These are phyloP conservation scores for Alternaria viburni DNA, from an alignment of 2,329 filamentous ascomycete species.

Conservation along the genomic window DNA sequence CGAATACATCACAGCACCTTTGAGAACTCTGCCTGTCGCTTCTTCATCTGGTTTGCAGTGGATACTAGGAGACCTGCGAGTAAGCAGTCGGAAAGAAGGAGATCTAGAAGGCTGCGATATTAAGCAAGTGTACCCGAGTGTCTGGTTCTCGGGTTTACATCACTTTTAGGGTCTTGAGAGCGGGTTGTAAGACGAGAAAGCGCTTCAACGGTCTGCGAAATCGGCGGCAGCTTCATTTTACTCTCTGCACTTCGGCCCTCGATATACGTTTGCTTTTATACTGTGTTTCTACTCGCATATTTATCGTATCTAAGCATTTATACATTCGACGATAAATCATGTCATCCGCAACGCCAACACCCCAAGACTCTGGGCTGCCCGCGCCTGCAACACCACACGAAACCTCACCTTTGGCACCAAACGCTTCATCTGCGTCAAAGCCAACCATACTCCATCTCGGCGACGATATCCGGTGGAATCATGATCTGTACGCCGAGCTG, in stretches of 20 bases:
- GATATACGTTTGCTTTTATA: not conserved
- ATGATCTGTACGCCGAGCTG: conserved; percentile 49
- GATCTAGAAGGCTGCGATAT: not conserved
- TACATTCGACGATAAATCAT: not conserved
- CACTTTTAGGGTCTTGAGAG: not conserved
- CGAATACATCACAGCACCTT: too few relatives aligned
- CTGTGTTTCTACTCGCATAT: not conserved
- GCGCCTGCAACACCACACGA: conserved; percentile 12
- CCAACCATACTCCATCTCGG: conserved; percentile 53
- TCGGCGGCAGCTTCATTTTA: not conserved
- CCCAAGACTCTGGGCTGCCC: conserved; percentile 28
- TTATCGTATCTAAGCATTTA: not conserved
- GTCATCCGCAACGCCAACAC: conserved; percentile 35
- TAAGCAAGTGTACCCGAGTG: not conserved
- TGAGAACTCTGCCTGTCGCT: not conserved
- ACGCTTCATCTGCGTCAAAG: conserved; percentile 23
- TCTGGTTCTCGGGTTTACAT: not conserved
- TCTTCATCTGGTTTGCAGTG: not conserved
- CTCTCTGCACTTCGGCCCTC: too few relatives aligned
- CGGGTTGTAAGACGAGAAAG: not conserved
- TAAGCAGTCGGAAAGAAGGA: not conserved
- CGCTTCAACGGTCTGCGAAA: not conserved
- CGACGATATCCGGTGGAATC: conserved; percentile 55
- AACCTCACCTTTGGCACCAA: not conserved
- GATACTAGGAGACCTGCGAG: not conserved